Evolutionary conservation across 805 yeast genomes (phyloP), one percentile per base, ranked within the genome.

Genomic region (Monosporozyma servazzii): DNA sequence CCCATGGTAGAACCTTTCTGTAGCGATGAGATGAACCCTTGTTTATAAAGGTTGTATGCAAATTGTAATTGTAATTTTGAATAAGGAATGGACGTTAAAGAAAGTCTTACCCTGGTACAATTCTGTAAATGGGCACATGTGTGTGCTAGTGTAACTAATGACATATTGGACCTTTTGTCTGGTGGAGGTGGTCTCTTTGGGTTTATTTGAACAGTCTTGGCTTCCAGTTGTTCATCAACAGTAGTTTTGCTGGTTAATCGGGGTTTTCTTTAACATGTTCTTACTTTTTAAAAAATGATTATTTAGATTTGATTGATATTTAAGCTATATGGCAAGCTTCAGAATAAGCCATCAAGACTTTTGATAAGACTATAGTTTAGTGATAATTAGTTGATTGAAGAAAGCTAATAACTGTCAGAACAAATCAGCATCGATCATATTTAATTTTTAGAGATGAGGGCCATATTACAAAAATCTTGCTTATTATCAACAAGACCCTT

Each of bases 41-140:
- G 95, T 56, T 84, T 86, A 72, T 91, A 88, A 39, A 93, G 77
- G 36, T 89, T 91, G 49, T 86, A 72, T 13, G 95, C 88, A 47
- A 93, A 77, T 61, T 86, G 88, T 51, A 93, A 75, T 67, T 91
- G 95, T 59, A 88, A 73, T 59, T 84, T 82, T 13, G 90, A 79
- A 72, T 83, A 86, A 25, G 96, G 96, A 18, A 93, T 77, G 18
- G 88, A 78, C 0, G 97, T 88, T 53, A 84, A 67, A 10, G 91
- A 77, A 44, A 81, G 71, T 62, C 80, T 80, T 47, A 87, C 91
- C 66, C 84, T 78, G 15, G 87, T 77, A 59, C 91, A 88, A 70
- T 93, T 93, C 68, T 88, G 95, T 55, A 93, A 66, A 65, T 91
- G 98, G 21, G 95, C 82, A 64, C 96, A 87, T 43, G 86, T 75